Conservation (phyloP, 495 filamentous ascomycete species). For the Aspergillus saccharolyticus region DNA sequence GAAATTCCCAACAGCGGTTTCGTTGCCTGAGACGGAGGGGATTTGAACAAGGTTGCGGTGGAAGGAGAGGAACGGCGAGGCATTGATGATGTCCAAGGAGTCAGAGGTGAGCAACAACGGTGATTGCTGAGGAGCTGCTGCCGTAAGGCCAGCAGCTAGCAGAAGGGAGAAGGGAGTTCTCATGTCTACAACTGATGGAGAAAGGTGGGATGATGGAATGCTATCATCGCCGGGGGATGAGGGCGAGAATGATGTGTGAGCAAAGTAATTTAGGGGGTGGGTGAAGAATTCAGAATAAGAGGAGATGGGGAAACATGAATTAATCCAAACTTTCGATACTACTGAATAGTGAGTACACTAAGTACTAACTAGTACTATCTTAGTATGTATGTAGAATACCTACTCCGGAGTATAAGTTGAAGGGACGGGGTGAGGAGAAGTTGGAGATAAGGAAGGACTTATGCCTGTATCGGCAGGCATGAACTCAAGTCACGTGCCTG, state of each 20-base stretch:
- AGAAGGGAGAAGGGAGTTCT: neutral
- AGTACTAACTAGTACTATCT: neutral
- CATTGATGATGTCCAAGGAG: slow-evolving; percentile 30
- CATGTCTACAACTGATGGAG: neutral
- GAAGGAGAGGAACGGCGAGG: slow-evolving; percentile 60
- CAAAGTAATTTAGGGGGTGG: too few species aligned
- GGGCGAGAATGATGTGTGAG: too few species aligned
- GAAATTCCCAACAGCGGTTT: slow-evolving; percentile 63
- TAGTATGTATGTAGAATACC: neutral
- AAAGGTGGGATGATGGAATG: neutral
- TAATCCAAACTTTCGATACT: too few species aligned
- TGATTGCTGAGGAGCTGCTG: slow-evolving; percentile 17
- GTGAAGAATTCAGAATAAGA: neutral
- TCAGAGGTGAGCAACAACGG: slow-evolving; percentile 8
- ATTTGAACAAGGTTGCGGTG: slow-evolving; percentile 73
- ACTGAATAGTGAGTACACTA: neutral
- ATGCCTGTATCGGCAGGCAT: neutral
- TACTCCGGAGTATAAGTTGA: too few species aligned
- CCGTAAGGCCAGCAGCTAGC: slow-evolving; percentile 6
- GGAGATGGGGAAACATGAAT: too few species aligned
- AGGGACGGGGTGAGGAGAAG: neutral
- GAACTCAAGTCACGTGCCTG: neutral
- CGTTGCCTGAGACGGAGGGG: slow-evolving; percentile 69
- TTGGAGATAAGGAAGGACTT: neutral
- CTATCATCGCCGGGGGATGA: neutral